These are phyloP conservation scores for Naganishia vishniacii DNA, from an alignment of 768 basidiomycete species.

Conservation along the genomic window DNA sequence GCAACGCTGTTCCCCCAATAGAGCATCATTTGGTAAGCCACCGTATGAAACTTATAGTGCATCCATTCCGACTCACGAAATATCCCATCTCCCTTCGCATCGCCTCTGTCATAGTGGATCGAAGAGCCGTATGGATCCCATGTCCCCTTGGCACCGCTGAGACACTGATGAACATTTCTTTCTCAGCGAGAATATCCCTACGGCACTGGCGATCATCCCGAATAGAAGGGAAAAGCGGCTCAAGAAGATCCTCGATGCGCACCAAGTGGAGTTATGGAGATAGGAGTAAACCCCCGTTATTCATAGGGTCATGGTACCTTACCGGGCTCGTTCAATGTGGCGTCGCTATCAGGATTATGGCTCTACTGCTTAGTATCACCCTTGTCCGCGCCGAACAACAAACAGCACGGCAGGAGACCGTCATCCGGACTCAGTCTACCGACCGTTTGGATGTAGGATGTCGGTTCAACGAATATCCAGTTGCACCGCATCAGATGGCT, in stretches of 20 bases:
- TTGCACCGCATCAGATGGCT: too few relatives aligned
- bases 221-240: slow-evolving; percentile 44
- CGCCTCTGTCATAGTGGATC: slow-evolving; percentile 37
- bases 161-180: background rate
- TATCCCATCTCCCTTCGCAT: background rate
- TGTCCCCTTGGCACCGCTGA: background rate
- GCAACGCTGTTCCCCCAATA: slow-evolving; percentile 32
- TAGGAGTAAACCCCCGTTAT: slow-evolving; percentile 3
- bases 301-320: background rate
- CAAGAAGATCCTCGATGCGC: slow-evolving; percentile 41
- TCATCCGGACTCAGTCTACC: too few relatives aligned
- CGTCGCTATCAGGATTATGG: too few relatives aligned
- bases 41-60: background rate
- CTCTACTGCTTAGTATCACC: too few relatives aligned
- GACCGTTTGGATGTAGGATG: too few relatives aligned
- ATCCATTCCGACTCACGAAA: background rate
- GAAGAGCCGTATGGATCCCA: slow-evolving; percentile 46
- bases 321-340: too few relatives aligned
- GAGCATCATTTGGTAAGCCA: slow-evolving; percentile 38
- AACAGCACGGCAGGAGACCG: too few relatives aligned
- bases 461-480: too few relatives aligned
- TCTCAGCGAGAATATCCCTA: slow-evolving; percentile 43
- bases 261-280: slow-evolving; percentile 33
- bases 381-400: too few relatives aligned
- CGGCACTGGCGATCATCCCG: slow-evolving; percentile 47